A percentile compares a stretch with the other conserved stretches of the same genome.
phyloP scores from a whole-genome alignment of 1,139 yeast genomes.

The Tardiomyces blankii region DNA sequence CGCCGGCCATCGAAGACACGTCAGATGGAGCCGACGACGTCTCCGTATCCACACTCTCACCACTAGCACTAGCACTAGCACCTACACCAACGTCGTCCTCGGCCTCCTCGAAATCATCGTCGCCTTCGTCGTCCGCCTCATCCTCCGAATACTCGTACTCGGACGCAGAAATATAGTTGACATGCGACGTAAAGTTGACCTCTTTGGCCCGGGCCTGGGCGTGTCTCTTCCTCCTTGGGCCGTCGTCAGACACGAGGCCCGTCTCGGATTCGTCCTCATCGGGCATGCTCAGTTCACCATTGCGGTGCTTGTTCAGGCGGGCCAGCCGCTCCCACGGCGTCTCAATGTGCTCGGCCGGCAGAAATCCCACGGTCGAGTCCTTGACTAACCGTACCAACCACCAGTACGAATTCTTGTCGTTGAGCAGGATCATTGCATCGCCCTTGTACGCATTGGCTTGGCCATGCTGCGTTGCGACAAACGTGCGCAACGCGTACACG shows the following conservation, averaged over 20 bases:
- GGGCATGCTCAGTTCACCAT: constrained; percentile 44
- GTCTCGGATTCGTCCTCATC: background rate
- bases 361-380: constrained; percentile 64
- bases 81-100: background rate
- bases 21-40: background rate
- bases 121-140: constrained; percentile 15
- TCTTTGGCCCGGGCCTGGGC: constrained; percentile 9
- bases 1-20: background rate
- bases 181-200: constrained; percentile 15
- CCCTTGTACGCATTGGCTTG: constrained; percentile 76
- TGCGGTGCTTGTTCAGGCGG: constrained; percentile 81
- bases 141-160: constrained; percentile 21
- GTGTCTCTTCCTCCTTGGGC: constrained; percentile 4
- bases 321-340: constrained; percentile 89
- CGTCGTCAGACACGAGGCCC: background rate
- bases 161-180: constrained; percentile 20
- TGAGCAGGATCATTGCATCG: constrained; percentile 70
- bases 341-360: constrained; percentile 93
- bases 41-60: background rate
- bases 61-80: background rate
- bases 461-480: constrained; percentile 87
- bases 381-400: constrained; percentile 74
- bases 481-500: constrained; percentile 79
- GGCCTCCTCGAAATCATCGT: constrained; percentile 3
- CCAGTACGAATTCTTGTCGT: constrained; percentile 93